Evolutionary conservation across 2,329 filamentous ascomycete genomes (phyloP), one percentile per base, ranked within the genome.

Genomic region (Thermoascus crustaceus): DNA sequence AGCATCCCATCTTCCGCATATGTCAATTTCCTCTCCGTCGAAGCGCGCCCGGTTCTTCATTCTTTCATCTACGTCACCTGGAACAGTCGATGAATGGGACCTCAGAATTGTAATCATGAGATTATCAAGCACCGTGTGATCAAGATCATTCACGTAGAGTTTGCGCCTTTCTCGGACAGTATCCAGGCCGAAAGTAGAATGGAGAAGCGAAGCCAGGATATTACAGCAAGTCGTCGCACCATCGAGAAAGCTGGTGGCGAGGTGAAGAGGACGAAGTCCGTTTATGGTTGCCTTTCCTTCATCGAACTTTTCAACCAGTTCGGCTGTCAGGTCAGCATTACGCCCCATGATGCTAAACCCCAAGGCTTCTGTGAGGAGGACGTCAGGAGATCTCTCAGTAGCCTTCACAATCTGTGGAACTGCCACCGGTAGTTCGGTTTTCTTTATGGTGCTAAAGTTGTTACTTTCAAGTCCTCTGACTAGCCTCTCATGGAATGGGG

Each of bases 1-100:
- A 1, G 60, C 58, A 38, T 64, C 56, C 63, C 63, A 66, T 22
- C 63, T 50, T n/a, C 64, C 63, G 38, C 63, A 67, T 7, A 64
- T 56, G 29, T 66, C 61, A 3, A 62, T 49, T 33, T 66, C 60
- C 43, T 65, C 58, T n/a, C 60, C 63, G 10, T 45, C 32, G 35
- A 61, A 66, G 11, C 52, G 44, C 21, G 35, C 37, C 2, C 43
- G 40, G 6, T 44, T 43, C 5, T 17, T 44, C 8, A 61, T 51
- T 0, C 39, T 35, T 4, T 48, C 41, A 38, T 60, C 55, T 4
- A 64, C 44, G 3, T 46, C 36, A 5, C 19, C 33, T 2, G 55
- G 58, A 4, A 31, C 21, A 4, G 46, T 38, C 1, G 39, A 50
- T 7, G 61, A 58, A 41, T 67, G 63, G 0, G 45, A 50, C 29